Percentiles rank a stretch among this genome's conserved stretches.
Evolutionary conservation across 805 yeast genomes (phyloP).

Genomic region (Clavispora vitiphila): DNA sequence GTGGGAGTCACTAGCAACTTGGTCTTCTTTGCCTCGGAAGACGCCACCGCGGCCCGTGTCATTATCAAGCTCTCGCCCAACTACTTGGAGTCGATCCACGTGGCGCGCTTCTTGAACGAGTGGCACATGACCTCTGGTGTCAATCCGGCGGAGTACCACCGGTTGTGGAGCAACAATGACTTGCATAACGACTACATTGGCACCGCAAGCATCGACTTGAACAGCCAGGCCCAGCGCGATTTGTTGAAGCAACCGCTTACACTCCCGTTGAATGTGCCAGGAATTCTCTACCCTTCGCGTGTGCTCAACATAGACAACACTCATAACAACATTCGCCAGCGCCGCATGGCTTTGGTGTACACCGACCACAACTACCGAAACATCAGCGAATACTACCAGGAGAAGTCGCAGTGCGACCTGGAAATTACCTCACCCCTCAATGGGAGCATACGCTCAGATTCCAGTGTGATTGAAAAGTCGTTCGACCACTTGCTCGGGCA

Average conservation of each 20-base stretch:
- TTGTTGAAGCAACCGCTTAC: conserved; percentile 16
- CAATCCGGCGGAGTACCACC: conserved; percentile 14
- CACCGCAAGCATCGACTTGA: conserved; percentile 2
- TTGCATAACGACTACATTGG: conserved; percentile 10
- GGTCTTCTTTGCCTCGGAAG: conserved; percentile 17
- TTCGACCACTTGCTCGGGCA: conserved; percentile 2
- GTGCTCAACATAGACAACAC: conserved; percentile 10
- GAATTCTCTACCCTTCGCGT: conserved; percentile 25
- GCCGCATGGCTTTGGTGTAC: conserved; percentile 20
- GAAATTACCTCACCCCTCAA: conserved; percentile 3
- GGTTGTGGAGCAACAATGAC: conserved; percentile 15
- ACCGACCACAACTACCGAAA: conserved; percentile 15
- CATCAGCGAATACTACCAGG: conserved; percentile 11
- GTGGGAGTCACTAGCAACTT: conserved; percentile 9
- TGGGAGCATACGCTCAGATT: conserved; percentile 12
- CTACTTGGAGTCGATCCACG: conserved; percentile 13
- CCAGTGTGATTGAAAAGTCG: conserved; percentile 3
- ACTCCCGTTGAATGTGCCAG: conserved; percentile 22
- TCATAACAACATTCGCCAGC: conserved; percentile 5
- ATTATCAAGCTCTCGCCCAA: conserved; percentile 25
- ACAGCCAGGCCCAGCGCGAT: not conserved
- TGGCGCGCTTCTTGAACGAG: conserved; percentile 29
- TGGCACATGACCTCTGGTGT: conserved; percentile 29
- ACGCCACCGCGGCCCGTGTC: conserved; percentile 10
- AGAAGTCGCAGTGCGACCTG: not conserved